Evolutionary conservation across 192 early-diverging fungal genomes (phyloP), one percentile per base, ranked within the genome.

Genomic region (Coemansia reversa): DNA sequence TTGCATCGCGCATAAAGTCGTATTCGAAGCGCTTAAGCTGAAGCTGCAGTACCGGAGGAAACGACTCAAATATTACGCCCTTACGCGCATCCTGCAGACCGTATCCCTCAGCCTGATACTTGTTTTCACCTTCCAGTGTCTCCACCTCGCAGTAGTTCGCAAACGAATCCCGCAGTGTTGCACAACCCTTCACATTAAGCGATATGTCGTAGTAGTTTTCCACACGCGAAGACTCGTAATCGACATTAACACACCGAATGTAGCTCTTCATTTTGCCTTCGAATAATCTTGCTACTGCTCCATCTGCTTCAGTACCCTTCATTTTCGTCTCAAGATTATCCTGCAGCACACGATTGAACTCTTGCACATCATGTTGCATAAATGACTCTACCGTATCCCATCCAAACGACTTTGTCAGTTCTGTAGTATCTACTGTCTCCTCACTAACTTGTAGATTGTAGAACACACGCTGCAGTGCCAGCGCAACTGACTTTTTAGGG

Each of bases 1-100:
- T 92, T 5, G 79, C 80, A 67, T 96, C 95, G 30, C 85, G 81
- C 78, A 89, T 85, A 61, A 96, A 89, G 69, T 99, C 96, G 76
- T 97, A 99, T 75, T 99, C 97, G 68, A 97, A 99, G 18, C 96
- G 86, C 78, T 97, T 98, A 66, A 99, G 81, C 69, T 97, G 97
- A 55, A 99, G 75, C 68, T 97, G 94, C 42, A 99, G 75, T 19
- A 99, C 93, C 7, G 93, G 94, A 39, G 97, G 97, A 59, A 97
- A 92, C 23, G 80, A 79, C 69, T 90, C 87, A 66, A 99, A 99
- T 7, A 94, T 93, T 30, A 98, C 94, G 25, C 97, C 95, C 76
- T 98, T 98, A 60, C 90, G 92, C 14, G 97, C 96, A 68, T 94
- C 92, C 86, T 97, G 97, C 55, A 98, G 82, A 2, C 95, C 97